A percentile compares a stretch with the other conserved stretches of the same genome.
Evolutionary conservation across 768 basidiomycete genomes (phyloP).

Genomic region (Podaxis sp.): DNA sequence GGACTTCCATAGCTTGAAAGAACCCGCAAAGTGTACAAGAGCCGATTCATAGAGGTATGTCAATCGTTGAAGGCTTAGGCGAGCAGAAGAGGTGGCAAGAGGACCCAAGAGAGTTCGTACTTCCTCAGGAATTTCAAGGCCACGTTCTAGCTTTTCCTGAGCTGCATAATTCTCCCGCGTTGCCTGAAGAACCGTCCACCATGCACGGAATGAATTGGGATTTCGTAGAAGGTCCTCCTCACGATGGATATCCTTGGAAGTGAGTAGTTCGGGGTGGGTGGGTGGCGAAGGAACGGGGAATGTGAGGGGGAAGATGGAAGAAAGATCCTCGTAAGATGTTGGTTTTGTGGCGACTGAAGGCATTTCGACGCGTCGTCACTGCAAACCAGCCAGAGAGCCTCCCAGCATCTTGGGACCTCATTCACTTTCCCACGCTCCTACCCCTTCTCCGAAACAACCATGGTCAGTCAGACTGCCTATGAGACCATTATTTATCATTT

Average conservation of each 20-base stretch:
- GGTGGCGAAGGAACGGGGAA: conserved; percentile 78
- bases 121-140: conserved; percentile 43
- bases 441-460: not conserved
- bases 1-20: conserved; percentile 94
- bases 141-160: conserved; percentile 50
- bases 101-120: conserved; percentile 66
- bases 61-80: conserved; percentile 76
- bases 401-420: not conserved
- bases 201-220: conserved; percentile 85
- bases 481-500: not conserved
- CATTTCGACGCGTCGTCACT: conserved; percentile 32
- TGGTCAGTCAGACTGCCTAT: conserved; percentile 8
- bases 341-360: conserved; percentile 50
- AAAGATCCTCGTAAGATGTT: conserved; percentile 42
- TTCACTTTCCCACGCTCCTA: conserved; percentile 8
- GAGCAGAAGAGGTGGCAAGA: conserved; percentile 66
- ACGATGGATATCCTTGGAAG: conserved; percentile 71
- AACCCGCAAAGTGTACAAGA: conserved; percentile 78
- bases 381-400: not conserved
- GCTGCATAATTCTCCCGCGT: conserved; percentile 62
- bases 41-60: conserved; percentile 95
- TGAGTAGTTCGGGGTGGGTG: conserved; percentile 73
- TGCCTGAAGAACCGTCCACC: conserved; percentile 84
- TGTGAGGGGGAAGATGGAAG: conserved; percentile 75
- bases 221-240: conserved; percentile 95